Conservation (phyloP, 2,329 filamentous ascomycete species). For the Leptodontidium sp. region DNA sequence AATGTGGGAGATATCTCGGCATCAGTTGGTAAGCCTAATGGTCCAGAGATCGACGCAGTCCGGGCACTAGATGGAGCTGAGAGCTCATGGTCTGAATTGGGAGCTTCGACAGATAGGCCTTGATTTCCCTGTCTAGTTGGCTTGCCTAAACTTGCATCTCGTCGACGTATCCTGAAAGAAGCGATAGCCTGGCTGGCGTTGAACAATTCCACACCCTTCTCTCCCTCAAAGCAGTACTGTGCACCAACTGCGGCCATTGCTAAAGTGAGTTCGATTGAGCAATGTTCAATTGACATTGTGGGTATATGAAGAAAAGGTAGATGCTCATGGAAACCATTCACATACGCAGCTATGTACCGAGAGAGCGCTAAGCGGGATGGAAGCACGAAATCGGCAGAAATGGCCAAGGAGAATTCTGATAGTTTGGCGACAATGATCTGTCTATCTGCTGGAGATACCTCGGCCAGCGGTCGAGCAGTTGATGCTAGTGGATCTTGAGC, state of each 20-base stretch:
- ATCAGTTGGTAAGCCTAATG: constrained; percentile 24
- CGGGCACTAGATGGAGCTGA: not conserved
- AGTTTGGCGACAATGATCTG: constrained; percentile 50
- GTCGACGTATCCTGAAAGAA: constrained; percentile 64
- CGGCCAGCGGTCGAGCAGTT: constrained; percentile 39
- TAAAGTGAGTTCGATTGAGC: constrained; percentile 72
- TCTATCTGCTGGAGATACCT: constrained; percentile 63
- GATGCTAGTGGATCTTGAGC: constrained; percentile 10
- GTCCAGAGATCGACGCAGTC: constrained; percentile 16
- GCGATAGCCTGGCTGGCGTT: constrained; percentile 67
- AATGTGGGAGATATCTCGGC: constrained; percentile 13
- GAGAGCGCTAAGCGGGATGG: constrained; percentile 74
- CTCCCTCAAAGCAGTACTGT: constrained; percentile 69
- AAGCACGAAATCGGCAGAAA: constrained; percentile 70
- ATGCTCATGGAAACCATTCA: constrained; percentile 70
- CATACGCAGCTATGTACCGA: constrained; percentile 74
- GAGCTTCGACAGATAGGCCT: too few relatives aligned
- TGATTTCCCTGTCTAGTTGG: constrained; percentile 6
- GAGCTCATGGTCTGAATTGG: not conserved
- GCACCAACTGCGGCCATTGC: constrained; percentile 74
- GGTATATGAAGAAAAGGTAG: constrained; percentile 73
- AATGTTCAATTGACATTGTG: constrained; percentile 68
- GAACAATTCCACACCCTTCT: constrained; percentile 66
- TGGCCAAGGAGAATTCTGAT: constrained; percentile 67
- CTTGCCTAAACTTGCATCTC: constrained; percentile 60